These are phyloP conservation scores for Omphalotus guepiniiformis DNA, from an alignment of 768 basidiomycete genomes.

Conservation along the genomic window DNA sequence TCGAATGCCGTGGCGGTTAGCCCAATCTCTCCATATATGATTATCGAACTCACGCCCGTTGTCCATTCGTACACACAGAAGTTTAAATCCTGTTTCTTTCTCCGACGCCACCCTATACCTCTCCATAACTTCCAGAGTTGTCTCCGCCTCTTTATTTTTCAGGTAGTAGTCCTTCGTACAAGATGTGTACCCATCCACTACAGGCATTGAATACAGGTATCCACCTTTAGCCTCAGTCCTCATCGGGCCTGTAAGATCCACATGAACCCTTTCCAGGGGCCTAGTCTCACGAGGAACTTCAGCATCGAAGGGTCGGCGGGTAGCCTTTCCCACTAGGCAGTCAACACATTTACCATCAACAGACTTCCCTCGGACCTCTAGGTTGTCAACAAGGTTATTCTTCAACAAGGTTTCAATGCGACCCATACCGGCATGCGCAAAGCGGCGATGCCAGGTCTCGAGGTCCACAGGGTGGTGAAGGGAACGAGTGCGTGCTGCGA, in stretches of 20 bases:
- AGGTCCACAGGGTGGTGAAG: constrained; percentile 16
- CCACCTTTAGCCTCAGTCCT: not conserved
- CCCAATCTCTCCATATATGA: constrained; percentile 5
- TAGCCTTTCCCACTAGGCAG: not conserved
- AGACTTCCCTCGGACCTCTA: not conserved
- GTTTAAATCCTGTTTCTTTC: not conserved
- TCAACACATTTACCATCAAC: not conserved
- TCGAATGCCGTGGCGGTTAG: constrained; percentile 14
- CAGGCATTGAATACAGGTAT: not conserved
- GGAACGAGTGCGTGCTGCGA: constrained; percentile 12
- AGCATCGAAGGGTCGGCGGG: not conserved
- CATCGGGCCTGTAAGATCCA: constrained; percentile 1
- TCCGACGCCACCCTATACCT: not conserved
- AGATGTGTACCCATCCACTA: not conserved
- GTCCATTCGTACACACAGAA: constrained; percentile 10
- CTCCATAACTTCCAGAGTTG: not conserved
- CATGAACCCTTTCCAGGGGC: not conserved
- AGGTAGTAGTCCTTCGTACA: not conserved
- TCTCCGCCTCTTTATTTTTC: not conserved
- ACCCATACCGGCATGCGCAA: constrained; percentile 11
- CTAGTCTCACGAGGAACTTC: not conserved
- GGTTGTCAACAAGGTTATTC: not conserved
- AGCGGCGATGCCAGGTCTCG: constrained; percentile 22
- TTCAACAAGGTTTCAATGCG: not conserved
- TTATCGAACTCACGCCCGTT: constrained; percentile 20